A percentile compares a stretch with the other conserved stretches of the same genome.
These are phyloP conservation scores for Fusarium algeriense DNA, from an alignment of 2,329 filamentous ascomycete species.

Conservation along the genomic window DNA sequence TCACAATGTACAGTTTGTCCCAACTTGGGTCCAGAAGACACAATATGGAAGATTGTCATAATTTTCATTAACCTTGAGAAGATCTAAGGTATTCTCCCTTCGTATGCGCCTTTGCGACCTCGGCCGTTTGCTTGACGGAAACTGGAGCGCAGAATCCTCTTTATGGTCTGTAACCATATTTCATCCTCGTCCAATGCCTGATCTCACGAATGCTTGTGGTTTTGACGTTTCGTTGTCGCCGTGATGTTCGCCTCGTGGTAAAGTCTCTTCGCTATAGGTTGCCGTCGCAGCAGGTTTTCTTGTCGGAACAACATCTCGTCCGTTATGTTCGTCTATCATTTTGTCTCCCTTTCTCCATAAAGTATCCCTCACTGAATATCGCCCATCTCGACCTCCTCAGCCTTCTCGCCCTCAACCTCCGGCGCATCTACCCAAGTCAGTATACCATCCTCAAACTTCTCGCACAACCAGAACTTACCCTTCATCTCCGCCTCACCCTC, in stretches of 20 bases:
- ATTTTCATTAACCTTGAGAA: slow-evolving; percentile 24
- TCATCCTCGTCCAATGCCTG: neutral
- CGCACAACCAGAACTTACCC: slow-evolving; percentile 49
- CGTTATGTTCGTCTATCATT: neutral
- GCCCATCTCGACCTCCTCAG: slow-evolving; percentile 47
- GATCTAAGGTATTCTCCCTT: slow-evolving; percentile 1
- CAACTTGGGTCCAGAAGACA: neutral
- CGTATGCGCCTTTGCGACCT: slow-evolving; percentile 3
- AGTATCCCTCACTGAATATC: slow-evolving; percentile 41
- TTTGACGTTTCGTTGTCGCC: neutral
- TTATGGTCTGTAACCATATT: neutral
- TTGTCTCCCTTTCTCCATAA: neutral
- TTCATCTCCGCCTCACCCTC: slow-evolving; percentile 65
- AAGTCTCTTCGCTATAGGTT: slow-evolving; percentile 2
- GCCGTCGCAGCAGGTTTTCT: neutral
- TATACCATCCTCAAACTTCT: neutral
- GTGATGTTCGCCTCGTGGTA: neutral
- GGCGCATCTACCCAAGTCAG: slow-evolving; percentile 40
- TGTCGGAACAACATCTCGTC: too few species aligned
- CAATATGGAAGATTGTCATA: slow-evolving; percentile 9
- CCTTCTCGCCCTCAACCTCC: slow-evolving; percentile 30
- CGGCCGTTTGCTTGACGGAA: neutral
- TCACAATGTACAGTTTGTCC: neutral
- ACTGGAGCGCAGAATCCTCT: neutral
- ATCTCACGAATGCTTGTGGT: neutral